These are phyloP conservation scores for Metschnikowia cerradonensis DNA, from an alignment of 805 yeast genomes.

Conservation along the genomic window DNA sequence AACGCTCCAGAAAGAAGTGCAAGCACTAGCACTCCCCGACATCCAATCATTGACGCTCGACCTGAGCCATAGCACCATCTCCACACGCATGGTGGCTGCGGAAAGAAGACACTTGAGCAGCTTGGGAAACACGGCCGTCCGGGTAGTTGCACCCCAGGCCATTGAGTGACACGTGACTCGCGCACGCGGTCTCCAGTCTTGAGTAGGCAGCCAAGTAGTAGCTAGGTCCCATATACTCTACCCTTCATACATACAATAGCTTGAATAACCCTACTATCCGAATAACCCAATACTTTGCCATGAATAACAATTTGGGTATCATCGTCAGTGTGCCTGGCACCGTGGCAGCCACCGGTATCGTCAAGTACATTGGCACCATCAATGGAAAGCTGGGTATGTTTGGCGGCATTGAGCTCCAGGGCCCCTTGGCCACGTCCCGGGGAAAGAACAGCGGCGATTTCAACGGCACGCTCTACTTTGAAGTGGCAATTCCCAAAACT, in stretches of 20 bases:
- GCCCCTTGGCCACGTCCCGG: constrained; percentile 47
- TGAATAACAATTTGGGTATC: constrained; percentile 32
- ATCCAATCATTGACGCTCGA: not conserved
- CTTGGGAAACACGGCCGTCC: not conserved
- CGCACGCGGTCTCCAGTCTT: not conserved
- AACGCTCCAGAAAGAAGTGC: constrained; percentile 5
- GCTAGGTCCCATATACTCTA: too few relatives aligned
- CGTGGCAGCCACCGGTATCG: constrained; percentile 58
- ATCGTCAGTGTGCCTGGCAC: constrained; percentile 54
- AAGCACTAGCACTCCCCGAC: constrained; percentile 1
- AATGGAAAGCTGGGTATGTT: constrained; percentile 67
- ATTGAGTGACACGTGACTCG: constrained; percentile 1
- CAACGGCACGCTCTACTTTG: constrained; percentile 66
- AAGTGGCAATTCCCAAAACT: constrained; percentile 55
- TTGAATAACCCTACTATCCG: too few relatives aligned
- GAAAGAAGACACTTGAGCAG: not conserved
- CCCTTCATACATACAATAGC: too few relatives aligned
- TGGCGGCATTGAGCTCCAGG: constrained; percentile 86
- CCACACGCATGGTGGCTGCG: not conserved
- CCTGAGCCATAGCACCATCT: not conserved
- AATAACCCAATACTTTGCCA: constrained; percentile 3
- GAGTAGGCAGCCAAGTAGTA: not conserved
- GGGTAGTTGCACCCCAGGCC: not conserved
- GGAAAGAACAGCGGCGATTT: constrained; percentile 90
- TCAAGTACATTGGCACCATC: constrained; percentile 70